These are phyloP conservation scores for Ascochyta fabae DNA, from an alignment of 2,329 filamentous ascomycete genomes.

Conservation along the genomic window DNA sequence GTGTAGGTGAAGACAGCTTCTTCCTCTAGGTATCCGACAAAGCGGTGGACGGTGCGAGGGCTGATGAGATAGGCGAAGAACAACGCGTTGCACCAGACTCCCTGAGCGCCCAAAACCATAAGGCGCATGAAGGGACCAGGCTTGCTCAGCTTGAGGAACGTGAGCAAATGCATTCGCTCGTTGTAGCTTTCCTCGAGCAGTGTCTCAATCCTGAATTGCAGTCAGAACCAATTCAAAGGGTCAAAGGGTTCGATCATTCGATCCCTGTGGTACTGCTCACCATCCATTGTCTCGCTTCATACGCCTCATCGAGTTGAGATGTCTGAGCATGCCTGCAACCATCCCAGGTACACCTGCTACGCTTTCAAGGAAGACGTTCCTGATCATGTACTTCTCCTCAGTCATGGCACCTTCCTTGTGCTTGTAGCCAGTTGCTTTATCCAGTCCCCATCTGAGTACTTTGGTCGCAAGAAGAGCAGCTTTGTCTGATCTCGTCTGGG, in stretches of 20 bases:
- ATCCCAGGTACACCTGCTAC: slow-evolving; percentile 96
- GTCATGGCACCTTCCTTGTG: slow-evolving; percentile 77
- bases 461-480: slow-evolving; percentile 79
- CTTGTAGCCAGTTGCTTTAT: slow-evolving; percentile 79
- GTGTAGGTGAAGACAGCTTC: slow-evolving; percentile 97
- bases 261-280: slow-evolving; percentile 44
- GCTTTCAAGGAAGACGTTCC: slow-evolving; percentile 92
- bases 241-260: too few relatives aligned
- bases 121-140: slow-evolving; percentile 89
- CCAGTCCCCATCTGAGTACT: slow-evolving; percentile 78
- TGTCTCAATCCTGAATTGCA: slow-evolving; percentile 77
- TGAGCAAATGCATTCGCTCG: slow-evolving; percentile 90
- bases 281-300: slow-evolving; percentile 95
- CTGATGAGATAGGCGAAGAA: slow-evolving; percentile 88
- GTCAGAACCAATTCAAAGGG: slow-evolving; percentile 13
- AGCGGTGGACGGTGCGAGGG: slow-evolving; percentile 88
- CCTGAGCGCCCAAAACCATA: slow-evolving; percentile 88
- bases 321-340: slow-evolving; percentile 93
- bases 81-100: slow-evolving; percentile 94
- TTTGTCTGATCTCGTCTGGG: slow-evolving; percentile 76
- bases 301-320: slow-evolving; percentile 80
- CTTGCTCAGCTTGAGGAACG: slow-evolving; percentile 89
- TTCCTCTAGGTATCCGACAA: slow-evolving; percentile 96
- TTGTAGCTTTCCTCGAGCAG: slow-evolving; percentile 90
- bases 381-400: slow-evolving; percentile 86